Conservation (phyloP, 2,329 filamentous ascomycete genomes). For the Botryotinia convoluta region DNA sequence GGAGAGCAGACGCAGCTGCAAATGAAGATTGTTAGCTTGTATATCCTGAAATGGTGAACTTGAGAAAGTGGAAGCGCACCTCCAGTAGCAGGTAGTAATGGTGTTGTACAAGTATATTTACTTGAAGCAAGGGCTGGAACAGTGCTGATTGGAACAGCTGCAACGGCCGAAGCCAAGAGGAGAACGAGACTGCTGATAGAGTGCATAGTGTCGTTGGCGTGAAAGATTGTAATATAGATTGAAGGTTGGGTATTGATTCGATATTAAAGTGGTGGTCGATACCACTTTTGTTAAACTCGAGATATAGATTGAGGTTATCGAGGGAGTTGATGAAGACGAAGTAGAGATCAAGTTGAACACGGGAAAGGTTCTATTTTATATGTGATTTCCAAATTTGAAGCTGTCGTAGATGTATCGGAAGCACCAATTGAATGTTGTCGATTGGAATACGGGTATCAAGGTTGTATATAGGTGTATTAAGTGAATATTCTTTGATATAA, state of each 20-base stretch:
- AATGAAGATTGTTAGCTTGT: conserved; percentile 2
- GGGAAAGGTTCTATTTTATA: background rate
- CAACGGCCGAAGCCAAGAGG: background rate
- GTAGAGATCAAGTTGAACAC: background rate
- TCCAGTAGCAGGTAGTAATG: conserved; percentile 7
- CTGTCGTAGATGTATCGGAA: background rate
- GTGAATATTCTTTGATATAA: background rate
- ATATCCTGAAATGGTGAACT: background rate
- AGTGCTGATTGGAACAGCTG: conserved; percentile 5
- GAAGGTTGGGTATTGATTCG: no score
- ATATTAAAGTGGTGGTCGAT: background rate
- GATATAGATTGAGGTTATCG: background rate
- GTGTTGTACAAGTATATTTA: background rate
- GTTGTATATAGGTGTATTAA: background rate
- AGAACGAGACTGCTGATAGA: background rate
- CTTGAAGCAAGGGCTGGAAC: background rate
- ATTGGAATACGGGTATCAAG: background rate
- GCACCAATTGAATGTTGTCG: background rate
- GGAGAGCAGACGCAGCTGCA: conserved; percentile 31
- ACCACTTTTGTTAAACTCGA: background rate
- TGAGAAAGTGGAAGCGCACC: conserved; percentile 1
- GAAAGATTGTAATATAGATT: background rate
- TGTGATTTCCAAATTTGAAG: background rate
- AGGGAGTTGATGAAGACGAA: background rate
- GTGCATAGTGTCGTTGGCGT: background rate